These are phyloP conservation scores for Fusarium bulbicola DNA, from an alignment of 2,329 filamentous ascomycete genomes.

Conservation along the genomic window DNA sequence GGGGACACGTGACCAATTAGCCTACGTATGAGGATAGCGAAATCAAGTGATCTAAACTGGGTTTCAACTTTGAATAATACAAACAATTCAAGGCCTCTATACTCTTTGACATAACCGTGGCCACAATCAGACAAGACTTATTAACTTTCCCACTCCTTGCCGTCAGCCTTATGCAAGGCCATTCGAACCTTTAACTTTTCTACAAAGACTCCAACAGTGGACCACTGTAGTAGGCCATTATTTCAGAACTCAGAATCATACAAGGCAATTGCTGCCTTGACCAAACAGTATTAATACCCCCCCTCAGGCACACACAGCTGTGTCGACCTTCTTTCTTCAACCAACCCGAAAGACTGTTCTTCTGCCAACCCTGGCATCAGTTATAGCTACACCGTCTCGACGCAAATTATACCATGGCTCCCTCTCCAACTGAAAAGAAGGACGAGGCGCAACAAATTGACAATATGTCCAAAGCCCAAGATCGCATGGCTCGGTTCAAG, in stretches of 20 bases:
- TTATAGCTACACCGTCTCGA: background rate
- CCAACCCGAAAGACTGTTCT: background rate
- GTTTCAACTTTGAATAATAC: background rate
- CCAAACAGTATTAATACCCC: background rate
- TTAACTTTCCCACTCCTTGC: background rate
- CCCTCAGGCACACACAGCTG: background rate
- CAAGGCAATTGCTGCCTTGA: background rate
- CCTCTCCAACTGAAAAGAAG: constrained; percentile 26
- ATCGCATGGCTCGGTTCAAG: constrained; percentile 84
- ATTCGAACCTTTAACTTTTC: background rate
- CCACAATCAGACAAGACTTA: background rate
- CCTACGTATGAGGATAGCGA: background rate
- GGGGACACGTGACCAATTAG: background rate
- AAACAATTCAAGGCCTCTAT: background rate
- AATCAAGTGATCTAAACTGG: background rate
- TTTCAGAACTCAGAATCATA: background rate
- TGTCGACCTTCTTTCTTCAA: background rate
- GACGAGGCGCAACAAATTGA: constrained; percentile 26
- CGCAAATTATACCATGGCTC: background rate
- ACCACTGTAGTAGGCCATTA: background rate
- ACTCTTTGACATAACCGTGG: background rate
- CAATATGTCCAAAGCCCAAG: constrained; percentile 61
- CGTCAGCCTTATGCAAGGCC: background rate
- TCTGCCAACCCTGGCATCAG: background rate
- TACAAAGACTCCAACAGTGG: background rate